These are phyloP conservation scores for Linum tenue DNA, from an alignment of 345 rosid species.

Conservation along the genomic window DNA sequence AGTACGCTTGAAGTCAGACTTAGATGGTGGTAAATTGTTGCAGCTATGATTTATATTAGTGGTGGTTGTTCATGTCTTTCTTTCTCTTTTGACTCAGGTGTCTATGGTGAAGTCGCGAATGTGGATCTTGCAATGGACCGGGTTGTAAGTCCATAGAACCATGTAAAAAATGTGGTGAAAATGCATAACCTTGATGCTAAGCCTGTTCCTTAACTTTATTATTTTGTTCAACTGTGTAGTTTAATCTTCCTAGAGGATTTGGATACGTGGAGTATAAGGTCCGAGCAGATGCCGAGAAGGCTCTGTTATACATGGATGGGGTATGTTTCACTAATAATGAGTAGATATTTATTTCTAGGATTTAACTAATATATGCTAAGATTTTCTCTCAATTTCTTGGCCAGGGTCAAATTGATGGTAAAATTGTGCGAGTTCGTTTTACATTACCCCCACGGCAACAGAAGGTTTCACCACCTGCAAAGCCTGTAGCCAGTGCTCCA, in stretches of 20 bases:
- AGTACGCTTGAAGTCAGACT: too few species aligned
- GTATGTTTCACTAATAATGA: slow-evolving; percentile 34
- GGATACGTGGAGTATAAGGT: slow-evolving; percentile 91
- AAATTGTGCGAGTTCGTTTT: slow-evolving; percentile 56
- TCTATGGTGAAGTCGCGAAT: slow-evolving; percentile 81
- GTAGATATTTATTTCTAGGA: slow-evolving; percentile 1
- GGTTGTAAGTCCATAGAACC: slow-evolving; percentile 42
- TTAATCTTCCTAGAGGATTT: slow-evolving; percentile 61
- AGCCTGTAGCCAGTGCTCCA: slow-evolving; percentile 42
- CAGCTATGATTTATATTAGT: not conserved
- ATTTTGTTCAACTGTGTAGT: slow-evolving; percentile 21
- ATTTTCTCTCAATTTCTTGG: slow-evolving; percentile 10
- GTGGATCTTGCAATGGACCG: slow-evolving; percentile 90
- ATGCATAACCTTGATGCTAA: not conserved
- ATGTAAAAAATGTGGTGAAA: not conserved
- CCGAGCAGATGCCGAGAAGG: slow-evolving; percentile 91
- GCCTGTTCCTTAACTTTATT: not conserved
- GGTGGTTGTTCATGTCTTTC: slow-evolving; percentile 2
- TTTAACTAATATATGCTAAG: not conserved
- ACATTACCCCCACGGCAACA: slow-evolving; percentile 57
- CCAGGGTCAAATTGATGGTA: slow-evolving; percentile 97
- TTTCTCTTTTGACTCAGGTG: slow-evolving; percentile 34
- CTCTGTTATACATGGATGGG: slow-evolving; percentile 84
- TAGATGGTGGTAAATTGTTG: too few species aligned
- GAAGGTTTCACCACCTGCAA: slow-evolving; percentile 64